Conservation (phyloP, 148 eudicot species). For the Rhododendron kiyosumense region DNA sequence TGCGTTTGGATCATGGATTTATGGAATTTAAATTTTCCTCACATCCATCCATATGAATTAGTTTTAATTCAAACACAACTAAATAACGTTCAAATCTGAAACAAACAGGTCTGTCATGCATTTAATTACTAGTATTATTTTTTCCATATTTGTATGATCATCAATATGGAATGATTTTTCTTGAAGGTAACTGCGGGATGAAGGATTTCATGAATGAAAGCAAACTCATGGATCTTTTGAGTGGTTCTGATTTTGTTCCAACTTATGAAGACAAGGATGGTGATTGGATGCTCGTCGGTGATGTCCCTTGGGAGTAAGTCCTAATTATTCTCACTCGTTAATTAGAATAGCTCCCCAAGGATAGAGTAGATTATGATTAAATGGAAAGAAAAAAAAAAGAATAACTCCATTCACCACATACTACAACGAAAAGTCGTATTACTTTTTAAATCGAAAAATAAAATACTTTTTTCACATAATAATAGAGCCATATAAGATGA, state of each 20-base stretch:
- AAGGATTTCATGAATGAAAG: slow-evolving; percentile 89
- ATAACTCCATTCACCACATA: background rate
- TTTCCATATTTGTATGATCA: too few relatives aligned
- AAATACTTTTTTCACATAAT: background rate
- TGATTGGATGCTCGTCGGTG: slow-evolving; percentile 95
- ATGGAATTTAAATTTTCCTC: too few relatives aligned
- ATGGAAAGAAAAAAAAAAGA: too few relatives aligned
- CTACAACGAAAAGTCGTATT: background rate
- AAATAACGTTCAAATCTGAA: too few relatives aligned
- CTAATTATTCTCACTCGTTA: background rate
- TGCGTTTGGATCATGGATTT: too few relatives aligned
- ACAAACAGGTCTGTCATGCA: too few relatives aligned
- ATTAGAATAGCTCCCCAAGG: too few relatives aligned
- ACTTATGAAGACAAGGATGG: slow-evolving; percentile 87
- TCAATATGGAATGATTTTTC: background rate
- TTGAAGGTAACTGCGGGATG: slow-evolving; percentile 71
- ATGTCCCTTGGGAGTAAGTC: slow-evolving; percentile 89
- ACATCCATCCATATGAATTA: too few relatives aligned
- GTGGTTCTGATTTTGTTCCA: slow-evolving; percentile 72
- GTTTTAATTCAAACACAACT: too few relatives aligned
- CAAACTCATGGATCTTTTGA: slow-evolving; percentile 74
- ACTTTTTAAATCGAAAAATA: background rate
- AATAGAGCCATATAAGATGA: background rate
- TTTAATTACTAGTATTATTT: background rate
- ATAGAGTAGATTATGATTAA: too few relatives aligned